Percentiles rank a stretch among this genome's conserved stretches.
Conservation (phyloP, 176 grass and related monocot species). For the Carex kokanica region DNA sequence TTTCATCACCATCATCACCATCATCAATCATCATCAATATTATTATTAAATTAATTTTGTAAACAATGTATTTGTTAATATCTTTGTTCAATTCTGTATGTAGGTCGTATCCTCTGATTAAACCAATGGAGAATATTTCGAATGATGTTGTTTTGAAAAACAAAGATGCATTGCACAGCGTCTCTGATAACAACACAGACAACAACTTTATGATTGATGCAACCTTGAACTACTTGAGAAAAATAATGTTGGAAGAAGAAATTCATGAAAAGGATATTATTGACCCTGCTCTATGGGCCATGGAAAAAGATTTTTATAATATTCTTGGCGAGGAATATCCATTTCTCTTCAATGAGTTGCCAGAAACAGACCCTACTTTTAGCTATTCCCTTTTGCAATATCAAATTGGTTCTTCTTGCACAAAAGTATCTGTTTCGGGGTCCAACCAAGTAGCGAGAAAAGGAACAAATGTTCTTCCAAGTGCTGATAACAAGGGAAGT, state of each 20-base stretch:
- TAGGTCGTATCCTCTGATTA: neutral
- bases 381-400: neutral
- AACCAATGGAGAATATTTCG: neutral
- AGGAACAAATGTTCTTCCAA: constrained; percentile 14
- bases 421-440: constrained; percentile 10
- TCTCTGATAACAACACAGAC: neutral
- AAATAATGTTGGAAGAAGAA: constrained; percentile 42
- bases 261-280: constrained; percentile 29
- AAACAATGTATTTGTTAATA: neutral
- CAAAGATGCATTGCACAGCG: neutral
- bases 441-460: constrained; percentile 25
- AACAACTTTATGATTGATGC: constrained; percentile 3
- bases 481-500: constrained; percentile 5
- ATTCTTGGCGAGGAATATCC: constrained; percentile 36
- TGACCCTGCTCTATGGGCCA: constrained; percentile 15
- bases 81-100: neutral
- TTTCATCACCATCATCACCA: neutral
- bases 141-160: neutral
- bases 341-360: neutral
- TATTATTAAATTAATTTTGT: neutral
- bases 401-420: neutral
- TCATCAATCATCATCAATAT: too few species aligned
- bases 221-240: constrained; percentile 34
- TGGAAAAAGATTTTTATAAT: constrained; percentile 39
- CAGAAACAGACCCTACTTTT: neutral